Conservation (phyloP, 1,139 yeast genomes). For the Eremothecium coryli region DNA sequence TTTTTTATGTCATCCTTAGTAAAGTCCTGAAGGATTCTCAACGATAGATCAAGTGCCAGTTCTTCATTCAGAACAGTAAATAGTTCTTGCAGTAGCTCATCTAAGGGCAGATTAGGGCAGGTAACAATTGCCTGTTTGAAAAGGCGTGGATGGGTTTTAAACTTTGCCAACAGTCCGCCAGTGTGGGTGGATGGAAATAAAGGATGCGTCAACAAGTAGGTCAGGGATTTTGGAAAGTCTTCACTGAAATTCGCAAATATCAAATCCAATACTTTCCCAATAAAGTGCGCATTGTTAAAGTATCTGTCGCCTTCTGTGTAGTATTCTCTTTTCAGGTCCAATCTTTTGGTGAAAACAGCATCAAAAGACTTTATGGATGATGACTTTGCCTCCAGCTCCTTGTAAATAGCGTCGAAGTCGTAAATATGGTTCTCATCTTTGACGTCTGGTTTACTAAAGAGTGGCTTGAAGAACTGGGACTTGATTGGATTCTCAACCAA, state of each 20-base stretch:
- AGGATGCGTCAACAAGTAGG: conserved; percentile 80
- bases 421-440: conserved; percentile 12
- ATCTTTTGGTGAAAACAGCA: conserved; percentile 24
- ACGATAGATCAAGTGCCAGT: conserved; percentile 59
- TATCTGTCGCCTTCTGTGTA: conserved; percentile 62
- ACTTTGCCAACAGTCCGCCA: conserved; percentile 43
- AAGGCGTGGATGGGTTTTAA: conserved; percentile 48
- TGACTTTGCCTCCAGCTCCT: conserved; percentile 15
- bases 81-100: conserved; percentile 55
- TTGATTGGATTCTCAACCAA: conserved; percentile 12
- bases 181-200: conserved; percentile 59
- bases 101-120: conserved; percentile 58
- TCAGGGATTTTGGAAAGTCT: conserved; percentile 49
- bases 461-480: conserved; percentile 19
- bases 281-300: conserved; percentile 48
- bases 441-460: conserved; percentile 17
- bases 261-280: conserved; percentile 40
- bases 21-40: conserved; percentile 55
- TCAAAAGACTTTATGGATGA: conserved; percentile 23
- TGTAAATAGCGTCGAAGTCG: conserved; percentile 24
- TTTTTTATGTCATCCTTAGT: conserved; percentile 27
- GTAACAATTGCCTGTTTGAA: conserved; percentile 75
- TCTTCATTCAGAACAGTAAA: conserved; percentile 47
- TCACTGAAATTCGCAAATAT: conserved; percentile 32
- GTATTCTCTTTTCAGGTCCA: conserved; percentile 34